Conservation (phyloP, 2,329 filamentous ascomycete species). For the Camillea tinctor region DNA sequence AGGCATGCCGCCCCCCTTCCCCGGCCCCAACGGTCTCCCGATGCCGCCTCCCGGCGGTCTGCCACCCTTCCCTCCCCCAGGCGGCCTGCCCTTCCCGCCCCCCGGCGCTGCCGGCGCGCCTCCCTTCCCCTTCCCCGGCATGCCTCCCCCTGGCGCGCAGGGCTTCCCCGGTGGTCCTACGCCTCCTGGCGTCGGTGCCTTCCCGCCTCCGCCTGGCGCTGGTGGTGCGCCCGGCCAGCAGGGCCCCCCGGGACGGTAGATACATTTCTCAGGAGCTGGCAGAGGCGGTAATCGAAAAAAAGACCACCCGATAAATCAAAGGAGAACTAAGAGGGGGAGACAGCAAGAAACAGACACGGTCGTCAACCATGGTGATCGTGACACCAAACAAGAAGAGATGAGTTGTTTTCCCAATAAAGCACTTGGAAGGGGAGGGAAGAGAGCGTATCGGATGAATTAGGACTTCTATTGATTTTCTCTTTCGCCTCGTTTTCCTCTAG, state of each 20-base stretch:
- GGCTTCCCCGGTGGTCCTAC: constrained; percentile 40
- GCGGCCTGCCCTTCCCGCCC: constrained; percentile 33
- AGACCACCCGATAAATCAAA: background rate
- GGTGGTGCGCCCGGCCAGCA: constrained; percentile 32
- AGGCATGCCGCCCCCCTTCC: constrained; percentile 47
- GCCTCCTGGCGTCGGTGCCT: constrained; percentile 31
- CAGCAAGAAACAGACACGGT: no score
- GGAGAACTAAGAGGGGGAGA: background rate
- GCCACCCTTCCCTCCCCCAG: constrained; percentile 34
- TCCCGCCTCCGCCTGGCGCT: constrained; percentile 32
- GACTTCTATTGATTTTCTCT: no score
- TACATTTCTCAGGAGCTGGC: background rate
- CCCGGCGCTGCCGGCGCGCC: constrained; percentile 43
- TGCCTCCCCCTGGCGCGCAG: constrained; percentile 38
- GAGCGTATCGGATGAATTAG: no score
- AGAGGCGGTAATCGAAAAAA: background rate
- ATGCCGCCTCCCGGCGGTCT: constrained; percentile 47
- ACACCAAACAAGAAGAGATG: no score
- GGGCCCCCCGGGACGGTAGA: constrained; percentile 37
- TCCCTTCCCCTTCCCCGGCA: constrained; percentile 49
- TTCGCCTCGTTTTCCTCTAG: no score
- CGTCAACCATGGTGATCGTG: no score
- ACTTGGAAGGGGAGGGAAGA: no score
- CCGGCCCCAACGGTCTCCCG: constrained; percentile 38
- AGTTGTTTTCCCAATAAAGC: no score